phyloP scores from a whole-genome alignment of 352 stramenopile species.

The Peronospora tabacina region DNA sequence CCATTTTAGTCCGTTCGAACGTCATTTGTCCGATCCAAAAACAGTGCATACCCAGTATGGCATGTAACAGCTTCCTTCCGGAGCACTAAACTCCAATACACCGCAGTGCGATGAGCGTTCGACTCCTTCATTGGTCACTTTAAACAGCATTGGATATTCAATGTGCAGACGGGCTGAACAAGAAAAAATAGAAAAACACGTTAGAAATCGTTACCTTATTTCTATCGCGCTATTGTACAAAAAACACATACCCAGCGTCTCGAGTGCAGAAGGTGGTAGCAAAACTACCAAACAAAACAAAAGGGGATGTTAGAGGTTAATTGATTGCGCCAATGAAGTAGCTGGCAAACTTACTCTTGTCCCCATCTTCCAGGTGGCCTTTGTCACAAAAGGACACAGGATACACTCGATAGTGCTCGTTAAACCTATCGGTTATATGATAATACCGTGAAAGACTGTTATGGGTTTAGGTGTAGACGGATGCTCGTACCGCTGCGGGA shows the following conservation, averaged over 20 bases:
- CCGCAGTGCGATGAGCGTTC: slow-evolving; percentile 93
- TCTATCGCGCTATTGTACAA: neutral
- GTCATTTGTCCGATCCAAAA: neutral
- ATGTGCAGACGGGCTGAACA: slow-evolving; percentile 86
- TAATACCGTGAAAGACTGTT: neutral
- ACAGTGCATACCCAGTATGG: slow-evolving; percentile 91
- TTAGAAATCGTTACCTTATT: neutral
- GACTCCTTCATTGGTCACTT: slow-evolving; percentile 84
- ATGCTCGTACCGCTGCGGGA: slow-evolving; percentile 47
- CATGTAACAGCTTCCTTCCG: slow-evolving; percentile 97
- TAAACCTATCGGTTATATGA: slow-evolving; percentile 38
- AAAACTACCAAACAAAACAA: slow-evolving; percentile 63
- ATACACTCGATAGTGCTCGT: slow-evolving; percentile 85
- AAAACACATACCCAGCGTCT: slow-evolving; percentile 83
- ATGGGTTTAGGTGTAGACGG: neutral
- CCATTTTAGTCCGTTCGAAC: neutral
- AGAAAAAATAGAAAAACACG: slow-evolving; percentile 4
- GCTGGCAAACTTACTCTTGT: slow-evolving; percentile 70
- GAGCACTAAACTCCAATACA: slow-evolving; percentile 98
- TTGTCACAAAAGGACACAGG: slow-evolving; percentile 86
- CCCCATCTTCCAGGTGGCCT: slow-evolving; percentile 79
- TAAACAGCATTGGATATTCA: slow-evolving; percentile 99
- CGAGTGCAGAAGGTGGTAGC: slow-evolving; percentile 95
- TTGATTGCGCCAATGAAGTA: neutral
- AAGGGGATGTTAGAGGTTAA: no score